phyloP scores from a whole-genome alignment of 2,329 filamentous ascomycete genomes.

The Cryphonectria carpinicola region DNA sequence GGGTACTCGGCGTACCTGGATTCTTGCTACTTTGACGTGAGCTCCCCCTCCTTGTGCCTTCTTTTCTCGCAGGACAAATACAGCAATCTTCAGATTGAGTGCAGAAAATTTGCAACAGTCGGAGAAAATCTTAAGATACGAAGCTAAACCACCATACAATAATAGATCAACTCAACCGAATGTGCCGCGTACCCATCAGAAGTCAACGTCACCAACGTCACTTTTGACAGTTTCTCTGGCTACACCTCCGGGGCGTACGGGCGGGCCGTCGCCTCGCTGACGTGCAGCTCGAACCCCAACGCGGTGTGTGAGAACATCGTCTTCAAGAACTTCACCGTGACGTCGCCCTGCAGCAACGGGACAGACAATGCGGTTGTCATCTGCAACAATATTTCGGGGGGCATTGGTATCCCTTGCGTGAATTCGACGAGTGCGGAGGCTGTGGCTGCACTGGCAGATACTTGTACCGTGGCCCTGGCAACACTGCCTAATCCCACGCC shows the following conservation, averaged over 20 bases:
- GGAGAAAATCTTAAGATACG: too few species aligned
- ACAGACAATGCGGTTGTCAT: constrained; percentile 47
- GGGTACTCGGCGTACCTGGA: constrained; percentile 62
- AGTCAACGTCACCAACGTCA: constrained; percentile 63
- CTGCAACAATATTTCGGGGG: constrained; percentile 52
- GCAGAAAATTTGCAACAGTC: too few species aligned
- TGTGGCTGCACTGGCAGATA: constrained; percentile 38
- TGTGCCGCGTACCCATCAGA: constrained; percentile 58
- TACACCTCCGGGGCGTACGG: constrained; percentile 60
- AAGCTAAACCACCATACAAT: background rate
- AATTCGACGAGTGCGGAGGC: constrained; percentile 41
- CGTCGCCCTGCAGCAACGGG: constrained; percentile 47
- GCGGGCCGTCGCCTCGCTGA: constrained; percentile 56
- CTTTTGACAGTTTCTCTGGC: constrained; percentile 62
- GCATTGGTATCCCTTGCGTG: constrained; percentile 41
- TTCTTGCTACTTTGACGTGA: constrained; percentile 65
- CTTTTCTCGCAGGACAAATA: background rate
- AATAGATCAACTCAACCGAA: constrained; percentile 45
- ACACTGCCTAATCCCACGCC: constrained; percentile 27
- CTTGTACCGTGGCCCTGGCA: constrained; percentile 38
- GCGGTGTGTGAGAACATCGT: constrained; percentile 61
- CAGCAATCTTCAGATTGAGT: background rate
- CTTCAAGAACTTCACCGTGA: constrained; percentile 58
- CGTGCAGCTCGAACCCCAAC: constrained; percentile 55
- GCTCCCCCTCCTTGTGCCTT: constrained; percentile 19